Evolutionary conservation across 495 filamentous ascomycete genomes (phyloP).

Genomic region (Aspergillus carlsbadensis): DNA sequence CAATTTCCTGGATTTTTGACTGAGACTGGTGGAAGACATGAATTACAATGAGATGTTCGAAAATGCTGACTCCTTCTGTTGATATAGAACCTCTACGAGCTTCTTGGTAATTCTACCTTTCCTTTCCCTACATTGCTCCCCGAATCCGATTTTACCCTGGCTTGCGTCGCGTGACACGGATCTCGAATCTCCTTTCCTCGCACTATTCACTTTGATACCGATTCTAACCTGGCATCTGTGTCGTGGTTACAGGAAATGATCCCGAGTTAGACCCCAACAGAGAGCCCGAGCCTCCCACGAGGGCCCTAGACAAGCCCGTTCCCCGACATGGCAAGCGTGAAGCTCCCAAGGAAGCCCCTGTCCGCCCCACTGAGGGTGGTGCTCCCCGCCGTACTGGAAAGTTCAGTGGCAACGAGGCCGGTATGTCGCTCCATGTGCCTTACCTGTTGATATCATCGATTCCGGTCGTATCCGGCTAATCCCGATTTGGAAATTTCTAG

Average conservation of each 20-base stretch:
- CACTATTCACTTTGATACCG: constrained; percentile 15
- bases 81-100: constrained; percentile 74
- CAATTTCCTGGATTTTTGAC: neutral
- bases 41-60: neutral
- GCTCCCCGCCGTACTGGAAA: constrained; percentile 58
- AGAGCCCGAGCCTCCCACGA: constrained; percentile 72
- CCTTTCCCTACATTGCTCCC: constrained; percentile 30
- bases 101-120: constrained; percentile 69
- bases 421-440: constrained; percentile 50
- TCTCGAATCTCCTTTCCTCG: constrained; percentile 14
- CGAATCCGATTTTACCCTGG: neutral
- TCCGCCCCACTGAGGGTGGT: constrained; percentile 37
- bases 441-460: neutral
- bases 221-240: constrained; percentile 19
- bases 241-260: constrained; percentile 68
- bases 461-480: constrained; percentile 11
- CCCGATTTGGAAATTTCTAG: constrained; percentile 41
- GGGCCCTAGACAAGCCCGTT: constrained; percentile 81
- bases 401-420: constrained; percentile 76
- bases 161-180: constrained; percentile 1
- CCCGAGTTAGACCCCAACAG: constrained; percentile 80
- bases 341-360: constrained; percentile 65
- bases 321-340: constrained; percentile 86
- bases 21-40: neutral
- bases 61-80: constrained; percentile 26